Percentiles rank a stretch among this genome's conserved stretches.
Evolutionary conservation across 106 monocot genomes (phyloP).

Genomic region (Dioscorea zingiberensis): DNA sequence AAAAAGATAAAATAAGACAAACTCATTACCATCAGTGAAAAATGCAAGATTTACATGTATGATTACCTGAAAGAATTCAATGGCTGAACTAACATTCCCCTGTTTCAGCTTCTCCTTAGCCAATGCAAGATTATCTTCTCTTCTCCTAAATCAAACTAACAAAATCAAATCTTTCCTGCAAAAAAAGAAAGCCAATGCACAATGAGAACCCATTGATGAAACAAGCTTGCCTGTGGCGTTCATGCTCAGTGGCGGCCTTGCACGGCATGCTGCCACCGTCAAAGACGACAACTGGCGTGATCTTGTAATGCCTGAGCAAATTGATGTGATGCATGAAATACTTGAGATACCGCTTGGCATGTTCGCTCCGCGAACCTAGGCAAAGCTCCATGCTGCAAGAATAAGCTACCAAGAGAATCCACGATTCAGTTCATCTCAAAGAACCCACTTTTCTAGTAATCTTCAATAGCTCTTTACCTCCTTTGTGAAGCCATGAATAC

Average conservation of each 20-base stretch:
- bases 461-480: slow-evolving; percentile 36
- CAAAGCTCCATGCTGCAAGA: slow-evolving; percentile 92
- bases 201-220: background rate
- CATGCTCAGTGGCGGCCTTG: slow-evolving; percentile 59
- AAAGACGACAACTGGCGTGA: slow-evolving; percentile 75
- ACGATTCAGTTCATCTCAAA: background rate
- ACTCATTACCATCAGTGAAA: background rate
- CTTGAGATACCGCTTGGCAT: slow-evolving; percentile 45
- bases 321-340: slow-evolving; percentile 87
- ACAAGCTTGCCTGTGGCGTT: slow-evolving; percentile 39
- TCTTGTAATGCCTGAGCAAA: slow-evolving; percentile 59
- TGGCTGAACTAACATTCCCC: slow-evolving; percentile 46
- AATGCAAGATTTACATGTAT: background rate
- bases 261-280: slow-evolving; percentile 69
- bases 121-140: slow-evolving; percentile 49
- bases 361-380: slow-evolving; percentile 24
- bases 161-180: background rate
- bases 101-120: slow-evolving; percentile 61
- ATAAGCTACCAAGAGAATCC: slow-evolving; percentile 46
- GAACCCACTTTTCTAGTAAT: no score
- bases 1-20: background rate
- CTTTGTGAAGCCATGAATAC: slow-evolving; percentile 96
- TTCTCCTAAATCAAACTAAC: slow-evolving; percentile 38
- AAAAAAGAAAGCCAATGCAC: background rate
- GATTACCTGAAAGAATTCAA: slow-evolving; percentile 67